phyloP scores from a whole-genome alignment of 1,139 yeast species.

The Suhomyces ambrosiae region DNA sequence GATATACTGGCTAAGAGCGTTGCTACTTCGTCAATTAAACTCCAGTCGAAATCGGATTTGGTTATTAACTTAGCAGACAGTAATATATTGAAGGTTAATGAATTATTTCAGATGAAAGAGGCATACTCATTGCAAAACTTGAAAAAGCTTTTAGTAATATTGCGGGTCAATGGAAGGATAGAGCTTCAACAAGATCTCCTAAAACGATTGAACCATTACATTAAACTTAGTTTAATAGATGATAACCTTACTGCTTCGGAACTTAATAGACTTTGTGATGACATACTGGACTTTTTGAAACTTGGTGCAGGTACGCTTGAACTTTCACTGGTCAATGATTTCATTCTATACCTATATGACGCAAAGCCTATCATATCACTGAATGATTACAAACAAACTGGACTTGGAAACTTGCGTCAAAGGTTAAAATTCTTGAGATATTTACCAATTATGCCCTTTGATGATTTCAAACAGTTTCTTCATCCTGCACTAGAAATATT shows the following conservation, averaged over 20 bases:
- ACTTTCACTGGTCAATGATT: constrained; percentile 22
- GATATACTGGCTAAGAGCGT: constrained; percentile 2
- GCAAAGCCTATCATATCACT: constrained; percentile 9
- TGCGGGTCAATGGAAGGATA: constrained; percentile 3
- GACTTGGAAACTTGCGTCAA: constrained; percentile 11
- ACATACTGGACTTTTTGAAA: constrained; percentile 13
- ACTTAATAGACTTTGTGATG: constrained; percentile 15
- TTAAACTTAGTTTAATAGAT: constrained; percentile 23
- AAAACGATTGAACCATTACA: constrained; percentile 20
- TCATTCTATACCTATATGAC: constrained; percentile 13
- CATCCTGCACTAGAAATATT: constrained; percentile 2
- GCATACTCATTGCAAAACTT: background rate
- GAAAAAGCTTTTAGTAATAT: constrained; percentile 4
- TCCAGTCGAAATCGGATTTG: constrained; percentile 17
- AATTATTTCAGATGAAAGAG: constrained; percentile 12
- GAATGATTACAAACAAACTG: constrained; percentile 1
- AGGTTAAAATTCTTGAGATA: constrained; percentile 16
- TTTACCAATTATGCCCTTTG: constrained; percentile 8
- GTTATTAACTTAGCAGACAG: constrained; percentile 20
- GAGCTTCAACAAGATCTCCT: constrained; percentile 1
- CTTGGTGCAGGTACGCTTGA: constrained; percentile 13
- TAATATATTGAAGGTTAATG: constrained; percentile 18
- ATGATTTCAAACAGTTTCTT: constrained; percentile 6
- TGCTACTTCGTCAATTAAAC: background rate
- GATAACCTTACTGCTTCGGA: constrained; percentile 19